Base-by-base conservation (phyloP, 73 alveolate species). In the Blepharisma japonicum region DNA sequence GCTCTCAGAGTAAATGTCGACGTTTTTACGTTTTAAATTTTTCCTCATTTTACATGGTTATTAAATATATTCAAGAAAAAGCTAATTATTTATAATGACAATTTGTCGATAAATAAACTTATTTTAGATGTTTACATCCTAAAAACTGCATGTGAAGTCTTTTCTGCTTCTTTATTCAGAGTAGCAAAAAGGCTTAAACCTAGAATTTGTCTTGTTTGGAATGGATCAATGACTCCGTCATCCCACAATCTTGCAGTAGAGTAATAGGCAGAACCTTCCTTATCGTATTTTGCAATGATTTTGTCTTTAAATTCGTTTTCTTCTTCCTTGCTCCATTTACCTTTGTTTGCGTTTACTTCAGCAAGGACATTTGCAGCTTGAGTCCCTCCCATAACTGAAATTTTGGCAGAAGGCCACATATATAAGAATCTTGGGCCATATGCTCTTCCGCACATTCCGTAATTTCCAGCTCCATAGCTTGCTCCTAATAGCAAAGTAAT, bases 361-460 rank as follows among this genome's bases (percentile, higher is more conserved):
- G 86, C 80, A 42, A 85, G 84, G 6, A 85, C 95, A 9, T 76
- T 86, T 8, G 96, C 94, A 3, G 98, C 99, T 72, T 95, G 94
- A 51, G 88, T 93, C 14, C 99, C 99, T 11, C 99, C 99, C 99
- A 95, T 95, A 45, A 95, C 99, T 11, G 98, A 89, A 54, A 95
- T 95, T 67, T 87, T 88, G 56, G 95, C 88, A 54, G 89, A 84
- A 46, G 99, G 99, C 89, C 97, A 90, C 84, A 88, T 83, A 92
- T 82, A 95, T 54, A 95, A 78, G 90, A 91, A 93, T 72, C 96
- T 81, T 42, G 99, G 98, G 47, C 92, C 87, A 83, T 87, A 95
- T 27, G 99, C 99, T 68, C 99, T 89, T 7, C 99, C 99, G 80
- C 97, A 92, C 99, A 95, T 95, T 39, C 99, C 99, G 80, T 95